A percentile compares a stretch with the other conserved stretches of the same genome.
These are phyloP conservation scores for Hansenula lynferdii DNA, from an alignment of 1,139 yeast genomes.

Conservation along the genomic window DNA sequence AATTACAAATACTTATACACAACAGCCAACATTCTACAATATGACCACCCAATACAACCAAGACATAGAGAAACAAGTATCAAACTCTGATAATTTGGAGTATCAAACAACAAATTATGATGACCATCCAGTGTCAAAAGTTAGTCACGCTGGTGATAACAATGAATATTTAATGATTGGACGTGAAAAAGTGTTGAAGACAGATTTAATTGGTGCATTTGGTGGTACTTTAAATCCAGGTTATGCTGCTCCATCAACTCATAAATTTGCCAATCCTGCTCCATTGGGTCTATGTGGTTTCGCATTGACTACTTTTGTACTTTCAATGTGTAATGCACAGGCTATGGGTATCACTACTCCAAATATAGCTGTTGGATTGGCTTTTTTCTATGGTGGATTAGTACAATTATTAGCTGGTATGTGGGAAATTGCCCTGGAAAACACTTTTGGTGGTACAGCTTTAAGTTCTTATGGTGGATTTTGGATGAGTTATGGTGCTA, in stretches of 20 bases:
- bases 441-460: conserved; percentile 74
- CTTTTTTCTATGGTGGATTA: conserved; percentile 83
- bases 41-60: neutral
- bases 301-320: conserved; percentile 64
- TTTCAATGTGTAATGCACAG: conserved; percentile 46
- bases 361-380: conserved; percentile 63
- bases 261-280: conserved; percentile 55
- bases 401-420: conserved; percentile 65
- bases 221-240: conserved; percentile 64
- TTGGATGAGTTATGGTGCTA: conserved; percentile 65
- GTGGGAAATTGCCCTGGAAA: conserved; percentile 58
- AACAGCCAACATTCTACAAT: no score
- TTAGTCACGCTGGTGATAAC: conserved; percentile 34
- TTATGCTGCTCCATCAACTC: conserved; percentile 39
- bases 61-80: conserved; percentile 11
- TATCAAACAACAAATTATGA: conserved; percentile 8
- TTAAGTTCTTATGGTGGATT: conserved; percentile 68
- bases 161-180: conserved; percentile 70
- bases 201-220: conserved; percentile 50
- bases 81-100: conserved; percentile 8
- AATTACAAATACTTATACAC: no score
- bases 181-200: conserved; percentile 57
- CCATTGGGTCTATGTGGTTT: conserved; percentile 65
- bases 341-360: conserved; percentile 46
- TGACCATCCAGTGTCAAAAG: conserved; percentile 18